Evolutionary conservation across 345 rosid genomes (phyloP).

Genomic region (Corchorus olitorius): DNA sequence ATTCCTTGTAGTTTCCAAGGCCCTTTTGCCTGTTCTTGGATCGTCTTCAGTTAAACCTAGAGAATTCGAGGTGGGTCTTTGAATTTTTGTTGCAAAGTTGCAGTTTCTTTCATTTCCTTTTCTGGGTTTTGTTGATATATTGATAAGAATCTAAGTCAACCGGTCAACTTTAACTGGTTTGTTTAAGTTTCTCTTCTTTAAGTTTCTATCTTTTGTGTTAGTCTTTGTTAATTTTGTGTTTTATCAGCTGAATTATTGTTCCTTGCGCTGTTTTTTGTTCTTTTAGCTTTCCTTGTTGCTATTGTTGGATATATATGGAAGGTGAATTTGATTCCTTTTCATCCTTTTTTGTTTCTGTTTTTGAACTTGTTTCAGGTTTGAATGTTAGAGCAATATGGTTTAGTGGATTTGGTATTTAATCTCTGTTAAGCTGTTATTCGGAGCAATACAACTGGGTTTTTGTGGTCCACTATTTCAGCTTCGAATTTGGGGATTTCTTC

Average conservation of each 20-base stretch:
- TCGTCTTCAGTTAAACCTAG: slow-evolving; percentile 15
- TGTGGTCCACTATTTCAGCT: background rate
- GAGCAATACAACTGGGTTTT: slow-evolving; percentile 21
- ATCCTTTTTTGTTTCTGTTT: background rate
- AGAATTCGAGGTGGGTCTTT: slow-evolving; percentile 33
- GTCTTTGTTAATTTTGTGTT: slow-evolving; percentile 18
- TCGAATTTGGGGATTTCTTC: slow-evolving; percentile 26
- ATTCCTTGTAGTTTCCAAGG: slow-evolving; percentile 13
- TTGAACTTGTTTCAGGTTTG: slow-evolving; percentile 34
- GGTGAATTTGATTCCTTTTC: slow-evolving; percentile 20
- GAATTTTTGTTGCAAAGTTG: slow-evolving; percentile 2
- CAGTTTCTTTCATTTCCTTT: background rate
- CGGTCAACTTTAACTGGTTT: slow-evolving; percentile 16
- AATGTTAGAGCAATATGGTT: slow-evolving; percentile 20
- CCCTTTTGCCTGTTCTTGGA: slow-evolving; percentile 23
- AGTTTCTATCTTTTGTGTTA: slow-evolving; percentile 1
- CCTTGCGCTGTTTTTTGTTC: background rate
- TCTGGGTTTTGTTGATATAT: slow-evolving; percentile 5
- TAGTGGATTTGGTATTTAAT: slow-evolving; percentile 22
- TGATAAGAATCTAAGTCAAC: slow-evolving; percentile 15
- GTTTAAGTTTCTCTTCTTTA: background rate
- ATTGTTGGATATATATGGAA: slow-evolving; percentile 2
- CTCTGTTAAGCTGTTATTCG: slow-evolving; percentile 13
- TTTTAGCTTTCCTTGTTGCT: background rate
- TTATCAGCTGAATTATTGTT: slow-evolving; percentile 20